Conservation (phyloP, 2,329 filamentous ascomycete species). For the Pezicula rhizophila region DNA sequence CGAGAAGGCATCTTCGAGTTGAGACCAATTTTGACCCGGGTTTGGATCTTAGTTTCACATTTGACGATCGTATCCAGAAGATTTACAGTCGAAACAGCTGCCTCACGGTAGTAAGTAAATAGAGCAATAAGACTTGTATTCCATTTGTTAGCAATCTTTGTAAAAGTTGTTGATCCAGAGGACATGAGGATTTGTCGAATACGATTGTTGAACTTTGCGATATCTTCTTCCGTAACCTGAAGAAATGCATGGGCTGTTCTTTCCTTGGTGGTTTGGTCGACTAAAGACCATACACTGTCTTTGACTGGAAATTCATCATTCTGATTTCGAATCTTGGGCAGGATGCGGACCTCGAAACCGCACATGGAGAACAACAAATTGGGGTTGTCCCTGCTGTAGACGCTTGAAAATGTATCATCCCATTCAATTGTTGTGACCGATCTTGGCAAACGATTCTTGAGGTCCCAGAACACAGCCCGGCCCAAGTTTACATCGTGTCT, state of each 20-base stretch:
- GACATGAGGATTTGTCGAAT: constrained; percentile 99
- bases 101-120: constrained; percentile 98
- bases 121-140: constrained; percentile 95
- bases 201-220: constrained; percentile 98
- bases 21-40: constrained; percentile 93
- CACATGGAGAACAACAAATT: constrained; percentile 97
- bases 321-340: constrained; percentile 90
- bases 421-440: constrained; percentile 97
- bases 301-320: constrained; percentile 97
- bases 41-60: constrained; percentile 99
- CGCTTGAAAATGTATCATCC: constrained; percentile 97
- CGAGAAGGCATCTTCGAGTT: constrained; percentile 99
- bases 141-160: constrained; percentile 99
- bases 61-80: constrained; percentile 97
- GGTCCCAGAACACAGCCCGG: constrained; percentile 95
- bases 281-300: constrained; percentile 96
- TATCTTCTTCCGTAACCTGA: constrained; percentile 95
- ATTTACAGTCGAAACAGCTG: constrained; percentile 90
- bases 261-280: constrained; percentile 95
- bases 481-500: constrained; percentile 97
- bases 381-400: constrained; percentile 96
- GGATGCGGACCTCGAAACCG: constrained; percentile 92
- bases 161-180: constrained; percentile 97
- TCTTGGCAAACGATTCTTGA: constrained; percentile 92
- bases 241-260: constrained; percentile 95